Base-by-base conservation (phyloP, 768 basidiomycete species). In the Phlebiopsis gigantea region DNA sequence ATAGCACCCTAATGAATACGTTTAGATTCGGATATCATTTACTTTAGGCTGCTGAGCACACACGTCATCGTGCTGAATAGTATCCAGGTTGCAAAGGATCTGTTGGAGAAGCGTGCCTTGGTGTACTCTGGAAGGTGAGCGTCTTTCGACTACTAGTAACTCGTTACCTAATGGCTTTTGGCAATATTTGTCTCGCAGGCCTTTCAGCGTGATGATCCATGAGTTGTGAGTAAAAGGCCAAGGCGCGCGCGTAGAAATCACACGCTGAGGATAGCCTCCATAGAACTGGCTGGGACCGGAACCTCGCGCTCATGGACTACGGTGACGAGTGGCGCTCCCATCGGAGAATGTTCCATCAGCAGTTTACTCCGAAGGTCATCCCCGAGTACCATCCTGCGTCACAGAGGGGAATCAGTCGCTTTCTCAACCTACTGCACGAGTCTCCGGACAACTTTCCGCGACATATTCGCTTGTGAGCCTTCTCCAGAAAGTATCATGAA, bases 91-190 rank as follows among this genome's bases (percentile, higher is more conserved):
- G 58, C 61, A 8, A 45, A 50, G 24, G 68, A 68, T 9, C 56
- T 68, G 15, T 53, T 70, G n/a, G 65, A 68, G 12, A 64, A 65
- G 46, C 66, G 64, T 22, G 64, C 61, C 28, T 42, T 53, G 2
- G 61, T 60, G 4, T 69, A 67, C 54, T 68, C 67, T 17, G 57
- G 56, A 29, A 47, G 45, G 46, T 51, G 10, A 5, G 28, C 31
- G 31, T 21, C 2, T 29, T 26, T 22, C 22, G 9, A 19, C 19
- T 3, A 43, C 24, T 21, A 47, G 21, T 44, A 8, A 28, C 24
- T 21, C 24, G n/a, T n/a, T n/a, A n/a, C n/a, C n/a, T n/a, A n/a
- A n/a, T n/a, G n/a, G n/a, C n/a, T n/a, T n/a, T n/a, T n/a, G n/a
- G n/a, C n/a, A n/a, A n/a, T n/a, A n/a, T n/a, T n/a, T n/a, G n/a